Evolutionary conservation across 352 stramenopile genomes (phyloP).

Genomic region (Lagenidium sp.): DNA sequence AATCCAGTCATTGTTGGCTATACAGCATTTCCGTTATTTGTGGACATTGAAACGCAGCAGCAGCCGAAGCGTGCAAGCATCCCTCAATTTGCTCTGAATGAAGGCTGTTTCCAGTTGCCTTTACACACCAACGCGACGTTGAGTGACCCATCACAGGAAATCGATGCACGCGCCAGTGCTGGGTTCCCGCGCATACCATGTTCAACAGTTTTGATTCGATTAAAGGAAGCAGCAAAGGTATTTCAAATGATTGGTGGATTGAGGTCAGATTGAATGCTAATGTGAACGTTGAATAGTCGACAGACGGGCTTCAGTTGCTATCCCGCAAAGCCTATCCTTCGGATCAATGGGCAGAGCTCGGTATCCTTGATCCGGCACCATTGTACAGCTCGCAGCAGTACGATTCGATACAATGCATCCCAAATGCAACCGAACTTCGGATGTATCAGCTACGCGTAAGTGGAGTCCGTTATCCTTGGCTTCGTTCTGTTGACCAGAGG

Average conservation of each 20-base stretch:
- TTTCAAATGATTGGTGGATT: neutral
- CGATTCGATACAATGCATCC: conserved; percentile 35
- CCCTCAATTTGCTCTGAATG: conserved; percentile 50
- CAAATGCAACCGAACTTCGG: conserved; percentile 41
- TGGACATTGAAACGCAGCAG: conserved; percentile 44
- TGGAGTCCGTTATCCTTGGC: no score
- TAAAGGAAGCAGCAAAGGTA: conserved; percentile 42
- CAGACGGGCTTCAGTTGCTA: conserved; percentile 50
- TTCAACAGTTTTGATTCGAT: conserved; percentile 65
- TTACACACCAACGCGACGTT: conserved; percentile 39
- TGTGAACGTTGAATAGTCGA: conserved; percentile 22
- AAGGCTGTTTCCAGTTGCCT: conserved; percentile 72
- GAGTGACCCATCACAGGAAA: conserved; percentile 16
- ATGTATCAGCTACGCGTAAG: conserved; percentile 46
- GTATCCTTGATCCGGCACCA: conserved; percentile 32
- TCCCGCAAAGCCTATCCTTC: conserved; percentile 32
- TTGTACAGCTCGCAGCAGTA: conserved; percentile 38
- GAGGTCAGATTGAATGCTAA: no score
- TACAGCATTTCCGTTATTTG: conserved; percentile 53
- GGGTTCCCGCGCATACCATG: conserved; percentile 54
- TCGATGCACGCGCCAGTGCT: conserved; percentile 28
- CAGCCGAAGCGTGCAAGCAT: conserved; percentile 40
- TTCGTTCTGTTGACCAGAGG: no score
- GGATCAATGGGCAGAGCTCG: conserved; percentile 40
- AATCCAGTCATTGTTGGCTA: conserved; percentile 68